These are phyloP conservation scores for Anethum foeniculum DNA, from an alignment of 140 eudicot genomes.

Conservation along the genomic window DNA sequence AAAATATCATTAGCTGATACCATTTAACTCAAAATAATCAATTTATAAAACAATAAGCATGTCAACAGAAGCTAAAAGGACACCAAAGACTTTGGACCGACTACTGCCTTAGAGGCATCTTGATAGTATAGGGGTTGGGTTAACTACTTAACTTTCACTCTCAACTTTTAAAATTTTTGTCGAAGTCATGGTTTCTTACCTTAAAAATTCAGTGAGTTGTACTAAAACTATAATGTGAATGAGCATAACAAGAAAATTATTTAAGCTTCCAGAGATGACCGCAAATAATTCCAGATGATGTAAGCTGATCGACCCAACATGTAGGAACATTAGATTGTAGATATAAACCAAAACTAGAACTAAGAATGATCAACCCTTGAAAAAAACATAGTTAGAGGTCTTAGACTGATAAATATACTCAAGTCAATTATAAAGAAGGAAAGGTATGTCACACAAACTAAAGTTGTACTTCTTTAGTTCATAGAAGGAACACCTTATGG, in stretches of 20 bases:
- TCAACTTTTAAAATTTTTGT: background rate
- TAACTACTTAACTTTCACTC: background rate
- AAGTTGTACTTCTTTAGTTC: background rate
- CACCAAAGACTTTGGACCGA: background rate
- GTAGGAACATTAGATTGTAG: background rate
- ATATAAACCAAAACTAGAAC: background rate
- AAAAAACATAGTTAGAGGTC: background rate
- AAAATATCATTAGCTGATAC: background rate
- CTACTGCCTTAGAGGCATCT: background rate
- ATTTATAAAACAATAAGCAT: background rate
- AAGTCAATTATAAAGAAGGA: background rate
- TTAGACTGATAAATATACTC: background rate
- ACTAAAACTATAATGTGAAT: background rate
- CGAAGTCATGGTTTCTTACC: background rate
- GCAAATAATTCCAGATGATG: background rate
- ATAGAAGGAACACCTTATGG: background rate
- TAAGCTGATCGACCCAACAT: background rate
- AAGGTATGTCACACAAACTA: background rate
- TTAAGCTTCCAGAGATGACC: background rate
- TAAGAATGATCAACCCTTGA: background rate
- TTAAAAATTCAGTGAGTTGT: background rate
- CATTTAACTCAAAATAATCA: background rate
- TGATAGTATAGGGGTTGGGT: background rate
- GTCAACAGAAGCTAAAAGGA: background rate
- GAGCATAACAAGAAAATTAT: background rate